Conservation (phyloP, 345 rosid species). For the Populus tremula region DNA sequence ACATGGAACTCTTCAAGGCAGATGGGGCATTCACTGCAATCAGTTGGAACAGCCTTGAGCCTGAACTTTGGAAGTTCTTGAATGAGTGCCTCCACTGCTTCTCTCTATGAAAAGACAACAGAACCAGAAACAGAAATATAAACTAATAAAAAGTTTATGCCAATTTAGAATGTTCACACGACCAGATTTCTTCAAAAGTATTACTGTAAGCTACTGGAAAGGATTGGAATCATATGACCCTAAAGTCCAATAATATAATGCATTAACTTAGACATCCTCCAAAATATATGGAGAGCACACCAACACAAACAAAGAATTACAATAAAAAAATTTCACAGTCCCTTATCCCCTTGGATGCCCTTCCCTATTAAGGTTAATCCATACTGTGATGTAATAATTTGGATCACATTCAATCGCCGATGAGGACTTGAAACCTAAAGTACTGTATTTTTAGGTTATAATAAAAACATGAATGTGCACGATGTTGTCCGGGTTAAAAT, state of each 20-base stretch:
- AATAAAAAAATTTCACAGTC: background rate
- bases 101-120: constrained; percentile 49
- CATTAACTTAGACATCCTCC: background rate
- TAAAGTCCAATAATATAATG: background rate
- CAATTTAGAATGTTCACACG: background rate
- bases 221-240: background rate
- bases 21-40: constrained; percentile 97
- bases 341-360: background rate
- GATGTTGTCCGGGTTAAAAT: background rate
- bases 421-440: background rate
- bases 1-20: constrained; percentile 91
- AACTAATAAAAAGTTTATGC: background rate
- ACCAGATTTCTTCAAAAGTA: background rate
- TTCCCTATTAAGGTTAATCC: background rate
- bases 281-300: background rate
- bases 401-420: background rate
- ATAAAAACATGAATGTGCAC: background rate
- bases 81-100: constrained; percentile 95
- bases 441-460: background rate
- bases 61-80: constrained; percentile 96
- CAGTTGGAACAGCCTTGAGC: constrained; percentile 93
- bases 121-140: background rate
- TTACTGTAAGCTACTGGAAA: background rate
- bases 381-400: background rate
- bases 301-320: background rate